phyloP scores from a whole-genome alignment of 1,139 yeast species.

The Debaryomycetaceae sp. region DNA sequence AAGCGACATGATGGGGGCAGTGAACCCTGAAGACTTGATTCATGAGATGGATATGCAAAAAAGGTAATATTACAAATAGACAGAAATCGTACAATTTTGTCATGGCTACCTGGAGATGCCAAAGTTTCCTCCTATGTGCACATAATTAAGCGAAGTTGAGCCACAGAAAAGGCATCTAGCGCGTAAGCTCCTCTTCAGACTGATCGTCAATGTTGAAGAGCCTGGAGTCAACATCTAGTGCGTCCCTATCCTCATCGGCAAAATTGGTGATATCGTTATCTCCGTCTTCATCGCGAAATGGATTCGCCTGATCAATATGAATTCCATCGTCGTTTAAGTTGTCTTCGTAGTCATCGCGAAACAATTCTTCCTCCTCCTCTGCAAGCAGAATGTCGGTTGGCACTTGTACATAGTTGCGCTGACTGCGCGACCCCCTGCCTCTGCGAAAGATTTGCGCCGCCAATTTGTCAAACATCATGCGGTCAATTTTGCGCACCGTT shows the following conservation, averaged over 20 bases:
- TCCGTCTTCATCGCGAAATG: constrained; percentile 10
- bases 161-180: background rate
- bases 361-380: constrained; percentile 47
- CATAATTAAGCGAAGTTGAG: background rate
- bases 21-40: constrained; percentile 59
- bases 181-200: constrained; percentile 22
- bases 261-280: constrained; percentile 12
- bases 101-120: too few species aligned
- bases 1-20: constrained; percentile 62
- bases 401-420: constrained; percentile 40
- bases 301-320: constrained; percentile 11
- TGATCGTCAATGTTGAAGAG: constrained; percentile 38
- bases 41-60: constrained; percentile 54
- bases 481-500: constrained; percentile 33
- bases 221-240: constrained; percentile 24
- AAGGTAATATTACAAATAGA: too few species aligned
- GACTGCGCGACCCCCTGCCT: constrained; percentile 16
- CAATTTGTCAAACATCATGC: constrained; percentile 30
- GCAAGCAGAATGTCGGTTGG: constrained; percentile 23
- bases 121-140: constrained; percentile 1
- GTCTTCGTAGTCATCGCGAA: constrained; percentile 49
- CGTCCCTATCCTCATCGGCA: constrained; percentile 7
- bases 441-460: constrained; percentile 32
- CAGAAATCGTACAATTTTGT: too few species aligned
- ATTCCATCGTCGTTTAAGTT: constrained; percentile 34